Conservation (phyloP, 345 rosid genomes). For the Brassica incana region DNA sequence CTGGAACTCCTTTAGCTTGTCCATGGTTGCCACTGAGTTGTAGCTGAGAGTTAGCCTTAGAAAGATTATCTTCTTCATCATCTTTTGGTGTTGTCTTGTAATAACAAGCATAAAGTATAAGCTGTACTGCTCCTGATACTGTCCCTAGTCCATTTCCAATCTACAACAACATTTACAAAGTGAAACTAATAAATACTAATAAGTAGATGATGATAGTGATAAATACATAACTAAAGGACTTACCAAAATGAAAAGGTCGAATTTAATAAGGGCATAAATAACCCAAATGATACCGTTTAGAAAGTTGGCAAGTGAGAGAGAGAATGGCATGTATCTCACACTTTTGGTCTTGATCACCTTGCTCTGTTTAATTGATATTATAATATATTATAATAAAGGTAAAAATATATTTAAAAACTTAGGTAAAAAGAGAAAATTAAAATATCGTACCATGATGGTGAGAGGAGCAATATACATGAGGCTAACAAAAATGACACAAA, state of each 20-base stretch:
- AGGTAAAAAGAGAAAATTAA: background rate
- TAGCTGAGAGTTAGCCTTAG: conserved; percentile 27
- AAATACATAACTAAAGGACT: background rate
- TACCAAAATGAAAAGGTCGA: conserved; percentile 56
- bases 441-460: conserved; percentile 49
- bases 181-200: background rate
- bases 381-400: background rate
- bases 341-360: conserved; percentile 55
- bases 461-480: conserved; percentile 67
- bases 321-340: conserved; percentile 61
- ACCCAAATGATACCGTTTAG: conserved; percentile 51
- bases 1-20: conserved; percentile 33
- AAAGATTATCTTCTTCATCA: conserved; percentile 15
- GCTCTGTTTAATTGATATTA: conserved; percentile 34
- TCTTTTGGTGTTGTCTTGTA: conserved; percentile 44
- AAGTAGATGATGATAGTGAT: background rate
- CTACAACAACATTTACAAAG: conserved; percentile 22
- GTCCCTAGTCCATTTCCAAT: conserved; percentile 69
- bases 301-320: conserved; percentile 49
- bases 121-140: conserved; percentile 46
- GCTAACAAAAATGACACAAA: conserved; percentile 40
- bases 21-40: conserved; percentile 35
- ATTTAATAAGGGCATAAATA: conserved; percentile 46
- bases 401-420: background rate
- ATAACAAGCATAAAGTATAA: conserved; percentile 55